Evolutionary conservation across 257 asterid species (phyloP).

Genomic region (Nicotiana attenuata): DNA sequence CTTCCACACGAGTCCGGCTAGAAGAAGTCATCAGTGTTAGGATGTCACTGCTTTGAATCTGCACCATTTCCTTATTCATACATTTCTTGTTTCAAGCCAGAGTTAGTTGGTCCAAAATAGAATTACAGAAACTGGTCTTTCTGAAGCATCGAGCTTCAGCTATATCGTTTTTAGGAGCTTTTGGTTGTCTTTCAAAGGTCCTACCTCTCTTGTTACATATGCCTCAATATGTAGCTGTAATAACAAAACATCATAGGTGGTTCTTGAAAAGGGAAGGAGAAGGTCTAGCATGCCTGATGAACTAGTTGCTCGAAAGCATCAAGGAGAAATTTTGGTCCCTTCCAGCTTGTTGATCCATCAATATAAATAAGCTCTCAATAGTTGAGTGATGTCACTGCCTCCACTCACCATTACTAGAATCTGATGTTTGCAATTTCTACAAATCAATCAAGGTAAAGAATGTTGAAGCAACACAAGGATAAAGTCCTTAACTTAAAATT

Average conservation of each 20-base stretch:
- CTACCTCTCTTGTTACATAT: slow-evolving; percentile 38
- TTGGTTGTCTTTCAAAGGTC: slow-evolving; percentile 11
- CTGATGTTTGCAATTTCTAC: slow-evolving; percentile 29
- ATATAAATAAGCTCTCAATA: slow-evolving; percentile 38
- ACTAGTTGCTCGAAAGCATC: slow-evolving; percentile 45
- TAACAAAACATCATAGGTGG: slow-evolving; percentile 22
- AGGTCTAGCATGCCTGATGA: slow-evolving; percentile 42
- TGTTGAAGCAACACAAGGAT: neutral
- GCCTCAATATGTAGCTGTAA: slow-evolving; percentile 38
- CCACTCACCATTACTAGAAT: slow-evolving; percentile 58
- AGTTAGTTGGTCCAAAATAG: slow-evolving; percentile 50
- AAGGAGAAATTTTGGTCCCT: slow-evolving; percentile 19
- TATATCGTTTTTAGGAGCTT: slow-evolving; percentile 21
- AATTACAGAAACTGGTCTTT: slow-evolving; percentile 37
- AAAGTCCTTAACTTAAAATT: neutral
- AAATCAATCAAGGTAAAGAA: neutral
- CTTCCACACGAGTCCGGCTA: slow-evolving; percentile 31
- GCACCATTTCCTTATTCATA: slow-evolving; percentile 18
- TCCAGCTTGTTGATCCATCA: slow-evolving; percentile 8
- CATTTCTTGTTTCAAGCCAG: slow-evolving; percentile 52
- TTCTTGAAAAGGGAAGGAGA: slow-evolving; percentile 31
- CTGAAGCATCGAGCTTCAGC: slow-evolving; percentile 29
- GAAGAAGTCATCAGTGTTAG: slow-evolving; percentile 29
- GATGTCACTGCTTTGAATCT: slow-evolving; percentile 38
- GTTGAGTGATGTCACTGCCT: slow-evolving; percentile 76